A percentile compares a stretch with the other conserved stretches of the same genome.
Evolutionary conservation across 371 early-diverging fungal species (phyloP).

Genomic region (Dichotomocladium elegans): DNA sequence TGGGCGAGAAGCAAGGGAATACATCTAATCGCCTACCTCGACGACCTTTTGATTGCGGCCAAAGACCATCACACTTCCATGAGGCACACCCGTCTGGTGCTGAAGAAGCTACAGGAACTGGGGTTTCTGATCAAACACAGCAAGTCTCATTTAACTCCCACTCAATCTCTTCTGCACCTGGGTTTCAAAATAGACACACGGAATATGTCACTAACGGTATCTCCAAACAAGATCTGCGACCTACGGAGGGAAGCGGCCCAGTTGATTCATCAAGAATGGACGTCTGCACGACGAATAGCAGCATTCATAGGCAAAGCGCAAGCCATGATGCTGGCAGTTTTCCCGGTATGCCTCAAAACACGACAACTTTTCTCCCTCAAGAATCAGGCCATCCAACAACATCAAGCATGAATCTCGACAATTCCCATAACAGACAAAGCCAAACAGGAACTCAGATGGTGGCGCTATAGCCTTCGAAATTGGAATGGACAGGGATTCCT

Average conservation of each 20-base stretch:
- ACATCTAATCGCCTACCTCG: conserved; percentile 18
- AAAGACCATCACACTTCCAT: neutral
- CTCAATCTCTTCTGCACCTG: conserved; percentile 13
- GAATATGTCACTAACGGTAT: no score
- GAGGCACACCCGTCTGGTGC: conserved; percentile 3
- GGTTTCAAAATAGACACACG: no score
- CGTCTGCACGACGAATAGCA: no score
- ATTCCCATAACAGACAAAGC: neutral
- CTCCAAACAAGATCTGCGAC: no score
- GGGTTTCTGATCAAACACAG: no score
- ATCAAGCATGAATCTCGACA: neutral
- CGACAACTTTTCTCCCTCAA: no score
- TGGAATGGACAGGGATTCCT: conserved; percentile 25
- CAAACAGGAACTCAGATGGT: conserved; percentile 18
- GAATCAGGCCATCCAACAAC: neutral
- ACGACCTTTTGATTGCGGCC: no score
- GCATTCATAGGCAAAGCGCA: no score
- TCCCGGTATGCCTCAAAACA: conserved; percentile 22
- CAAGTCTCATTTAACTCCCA: no score
- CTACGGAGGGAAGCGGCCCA: no score
- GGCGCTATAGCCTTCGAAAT: conserved; percentile 2
- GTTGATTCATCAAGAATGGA: no score
- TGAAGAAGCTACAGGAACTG: neutral
- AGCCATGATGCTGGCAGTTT: conserved; percentile 18
- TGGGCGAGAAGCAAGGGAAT: conserved; percentile 26